Evolutionary conservation across 805 yeast species (phyloP), one percentile per base, ranked within the genome.

Genomic region (Nakazawaea wickerhamii): DNA sequence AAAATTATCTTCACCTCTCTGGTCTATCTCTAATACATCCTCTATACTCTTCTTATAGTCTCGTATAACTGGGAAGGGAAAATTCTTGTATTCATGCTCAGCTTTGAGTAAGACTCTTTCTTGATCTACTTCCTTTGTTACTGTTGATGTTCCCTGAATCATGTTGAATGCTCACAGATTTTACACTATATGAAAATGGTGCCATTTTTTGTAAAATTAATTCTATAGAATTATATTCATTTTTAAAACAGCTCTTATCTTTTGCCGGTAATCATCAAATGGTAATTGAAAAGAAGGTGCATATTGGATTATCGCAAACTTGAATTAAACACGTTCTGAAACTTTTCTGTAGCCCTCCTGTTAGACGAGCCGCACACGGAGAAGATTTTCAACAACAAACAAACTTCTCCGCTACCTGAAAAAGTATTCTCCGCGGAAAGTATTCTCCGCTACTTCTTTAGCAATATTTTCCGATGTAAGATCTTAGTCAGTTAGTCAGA

Each of bases 1-100:
- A 44, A 52, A 54, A 21, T 43, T 36, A 26, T 61, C 67, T n/a
- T 56, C 51, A 0, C 65, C 60, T 33, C 55, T 55, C 13, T 35
- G 31, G 36, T 61, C 65, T 10, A 50, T 36, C 6, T 52, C 56
- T 13, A 56, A 37, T 1, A 59, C 50, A 34, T 53, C 54, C 13
- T 45, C 44, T 7, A 40, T 33, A 14, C 34, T 33, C 27, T 40
- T 40, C 15, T 40, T 40, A 17, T 25, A 10, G 25, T 40, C 43
- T 27, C 21, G 15, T 25, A 49, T 40, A 5, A 50, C 50, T 4
- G 55, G 55, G 36, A 51, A 48, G 2, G 55, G 55, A 14, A 40
- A 22, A 31, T 37, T 11, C 37, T 11, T 9, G 15, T 23, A 17
- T 6, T 39, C 37, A 22, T 5, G 6, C 3, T 36, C 33, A 13